Evolutionary conservation across 192 early-diverging fungal genomes (phyloP).

Genomic region (Entophlyctis luteolus): DNA sequence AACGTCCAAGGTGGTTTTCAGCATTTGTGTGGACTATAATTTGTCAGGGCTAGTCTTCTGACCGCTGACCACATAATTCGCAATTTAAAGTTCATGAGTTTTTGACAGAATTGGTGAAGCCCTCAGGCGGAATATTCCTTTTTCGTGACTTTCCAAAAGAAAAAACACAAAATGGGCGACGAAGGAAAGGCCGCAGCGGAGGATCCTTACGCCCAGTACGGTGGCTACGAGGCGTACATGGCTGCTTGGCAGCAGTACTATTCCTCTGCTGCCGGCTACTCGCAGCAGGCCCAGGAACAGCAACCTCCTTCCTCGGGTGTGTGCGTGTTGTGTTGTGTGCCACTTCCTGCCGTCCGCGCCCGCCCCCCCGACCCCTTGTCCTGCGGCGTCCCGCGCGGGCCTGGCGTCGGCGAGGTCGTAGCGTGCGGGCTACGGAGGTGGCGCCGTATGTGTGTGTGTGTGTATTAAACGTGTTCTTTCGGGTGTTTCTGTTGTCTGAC

Average conservation of each 20-base stretch:
- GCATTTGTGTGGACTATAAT: too few relatives aligned
- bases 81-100: too few relatives aligned
- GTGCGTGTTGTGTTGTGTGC: neutral
- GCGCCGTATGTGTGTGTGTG: neutral
- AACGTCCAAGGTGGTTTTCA: too few relatives aligned
- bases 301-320: too few relatives aligned
- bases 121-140: too few relatives aligned
- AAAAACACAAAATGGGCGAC: neutral
- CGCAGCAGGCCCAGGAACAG: neutral
- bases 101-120: too few relatives aligned
- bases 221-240: slow-evolving; percentile 16
- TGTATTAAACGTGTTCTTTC: neutral
- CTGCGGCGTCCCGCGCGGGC: too few relatives aligned
- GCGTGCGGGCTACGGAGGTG: neutral
- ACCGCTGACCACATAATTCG: too few relatives aligned
- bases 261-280: neutral
- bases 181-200: neutral
- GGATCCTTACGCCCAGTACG: slow-evolving; percentile 20
- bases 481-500: neutral
- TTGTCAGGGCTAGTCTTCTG: too few relatives aligned
- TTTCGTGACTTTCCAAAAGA: too few relatives aligned
- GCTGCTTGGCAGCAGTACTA: slow-evolving; percentile 13
- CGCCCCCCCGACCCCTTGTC: too few relatives aligned
- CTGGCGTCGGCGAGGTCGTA: neutral
- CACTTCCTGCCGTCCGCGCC: too few relatives aligned